A percentile compares a stretch with the other conserved stretches of the same genome.
phyloP scores from a whole-genome alignment of 345 rosid species.

The Capsella bursapastoris region DNA sequence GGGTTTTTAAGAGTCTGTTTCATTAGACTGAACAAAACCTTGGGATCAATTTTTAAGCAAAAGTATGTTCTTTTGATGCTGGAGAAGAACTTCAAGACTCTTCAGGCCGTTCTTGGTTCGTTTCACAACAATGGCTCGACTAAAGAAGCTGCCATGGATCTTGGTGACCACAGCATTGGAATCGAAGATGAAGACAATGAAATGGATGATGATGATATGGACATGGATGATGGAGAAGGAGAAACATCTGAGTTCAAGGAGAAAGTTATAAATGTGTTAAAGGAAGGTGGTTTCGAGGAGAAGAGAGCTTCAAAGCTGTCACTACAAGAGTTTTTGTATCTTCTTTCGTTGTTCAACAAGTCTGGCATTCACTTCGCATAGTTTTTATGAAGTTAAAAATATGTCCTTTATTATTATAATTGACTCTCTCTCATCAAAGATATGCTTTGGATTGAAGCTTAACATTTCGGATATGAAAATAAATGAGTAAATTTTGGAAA shows the following conservation, averaged over 20 bases:
- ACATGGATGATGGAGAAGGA: constrained; percentile 52
- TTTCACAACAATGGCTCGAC: constrained; percentile 23
- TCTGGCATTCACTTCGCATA: constrained; percentile 79
- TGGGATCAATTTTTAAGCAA: constrained; percentile 78
- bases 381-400: not conserved
- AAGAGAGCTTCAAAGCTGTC: constrained; percentile 79
- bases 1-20: constrained; percentile 86
- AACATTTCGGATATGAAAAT: too few species aligned
- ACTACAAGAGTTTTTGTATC: constrained; percentile 79
- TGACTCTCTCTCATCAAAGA: too few species aligned
- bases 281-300: constrained; percentile 71
- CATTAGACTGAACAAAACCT: constrained; percentile 85
- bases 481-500: too few species aligned
- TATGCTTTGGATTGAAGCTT: too few species aligned
- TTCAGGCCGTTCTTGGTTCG: constrained; percentile 60
- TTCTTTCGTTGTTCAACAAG: constrained; percentile 83
- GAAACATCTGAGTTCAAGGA: constrained; percentile 66
- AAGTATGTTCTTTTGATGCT: constrained; percentile 66
- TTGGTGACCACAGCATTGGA: constrained; percentile 59
- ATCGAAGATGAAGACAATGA: constrained; percentile 48
- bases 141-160: constrained; percentile 37
- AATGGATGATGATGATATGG: constrained; percentile 50
- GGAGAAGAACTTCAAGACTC: constrained; percentile 84
- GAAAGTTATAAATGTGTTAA: constrained; percentile 66
- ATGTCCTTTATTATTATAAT: too few species aligned